phyloP scores from a whole-genome alignment of 2,329 filamentous ascomycete species.

The Dothideomycetidae sp. region DNA sequence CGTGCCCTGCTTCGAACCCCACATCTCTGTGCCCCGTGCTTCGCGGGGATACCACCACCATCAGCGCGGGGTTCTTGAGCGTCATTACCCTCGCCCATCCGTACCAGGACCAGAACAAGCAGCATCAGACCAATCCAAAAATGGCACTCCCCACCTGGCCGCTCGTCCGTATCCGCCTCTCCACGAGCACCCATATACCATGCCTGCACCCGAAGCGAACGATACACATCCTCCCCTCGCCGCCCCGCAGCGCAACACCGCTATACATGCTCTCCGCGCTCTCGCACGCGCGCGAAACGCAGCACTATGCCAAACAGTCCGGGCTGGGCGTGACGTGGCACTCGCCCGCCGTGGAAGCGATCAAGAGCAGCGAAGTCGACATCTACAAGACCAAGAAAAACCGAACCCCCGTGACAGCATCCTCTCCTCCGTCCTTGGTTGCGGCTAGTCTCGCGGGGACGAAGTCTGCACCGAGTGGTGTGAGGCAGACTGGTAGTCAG shows the following conservation, averaged over 20 bases:
- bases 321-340: slow-evolving; percentile 7
- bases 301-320: slow-evolving; percentile 7
- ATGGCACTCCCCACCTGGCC: no score
- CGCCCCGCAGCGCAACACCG: slow-evolving; percentile 5
- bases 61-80: no score
- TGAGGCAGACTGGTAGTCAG: background rate
- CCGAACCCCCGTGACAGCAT: background rate
- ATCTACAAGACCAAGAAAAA: background rate
- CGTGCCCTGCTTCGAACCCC: no score
- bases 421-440: background rate
- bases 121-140: no score
- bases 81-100: no score
- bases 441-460: background rate
- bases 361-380: slow-evolving; percentile 9
- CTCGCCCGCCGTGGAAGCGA: slow-evolving; percentile 8
- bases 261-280: slow-evolving; percentile 8
- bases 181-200: no score
- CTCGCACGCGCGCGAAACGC: slow-evolving; percentile 7
- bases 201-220: no score
- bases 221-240: slow-evolving; percentile 1
- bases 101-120: no score
- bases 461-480: background rate
- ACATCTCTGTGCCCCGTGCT: no score
- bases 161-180: no score
- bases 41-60: no score